phyloP scores from a whole-genome alignment of 2,329 filamentous ascomycete species.

The Cladorrhinum sp. region DNA sequence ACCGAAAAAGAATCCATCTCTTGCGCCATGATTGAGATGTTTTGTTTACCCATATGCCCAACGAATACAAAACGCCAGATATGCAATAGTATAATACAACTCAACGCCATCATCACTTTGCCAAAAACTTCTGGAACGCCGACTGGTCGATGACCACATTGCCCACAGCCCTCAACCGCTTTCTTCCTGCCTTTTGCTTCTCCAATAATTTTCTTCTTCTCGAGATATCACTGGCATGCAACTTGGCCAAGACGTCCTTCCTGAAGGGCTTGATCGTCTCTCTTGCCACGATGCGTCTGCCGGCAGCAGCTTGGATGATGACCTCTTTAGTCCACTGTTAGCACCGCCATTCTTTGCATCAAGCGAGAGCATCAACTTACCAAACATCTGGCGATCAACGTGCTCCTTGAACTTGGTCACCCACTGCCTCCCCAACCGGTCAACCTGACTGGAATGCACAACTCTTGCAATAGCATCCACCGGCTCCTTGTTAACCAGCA shows the following conservation, averaged over 20 bases:
- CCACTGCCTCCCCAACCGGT: constrained; percentile 80
- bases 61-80: not conserved
- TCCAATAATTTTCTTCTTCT: constrained; percentile 83
- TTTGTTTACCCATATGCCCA: not conserved
- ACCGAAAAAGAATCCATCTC: not conserved
- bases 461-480: constrained; percentile 94
- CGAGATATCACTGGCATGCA: constrained; percentile 86
- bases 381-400: constrained; percentile 92
- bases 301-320: constrained; percentile 86
- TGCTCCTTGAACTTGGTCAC: constrained; percentile 96
- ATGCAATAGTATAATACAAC: not conserved
- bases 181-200: constrained; percentile 94
- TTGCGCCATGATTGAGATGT: not conserved
- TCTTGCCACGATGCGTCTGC: constrained; percentile 77
- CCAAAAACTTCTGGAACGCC: constrained; percentile 89
- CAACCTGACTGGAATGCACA: constrained; percentile 77
- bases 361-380: constrained; percentile 56
- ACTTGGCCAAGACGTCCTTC: constrained; percentile 89
- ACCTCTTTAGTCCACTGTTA: constrained; percentile 56
- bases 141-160: constrained; percentile 96
- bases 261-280: constrained; percentile 96
- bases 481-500: constrained; percentile 88
- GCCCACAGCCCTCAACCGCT: constrained; percentile 77
- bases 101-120: constrained; percentile 55
- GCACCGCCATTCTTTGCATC: too few species aligned